A percentile compares a stretch with the other conserved stretches of the same genome.
Conservation (phyloP, 2,329 filamentous ascomycete species). For the Cladosporium sp. region DNA sequence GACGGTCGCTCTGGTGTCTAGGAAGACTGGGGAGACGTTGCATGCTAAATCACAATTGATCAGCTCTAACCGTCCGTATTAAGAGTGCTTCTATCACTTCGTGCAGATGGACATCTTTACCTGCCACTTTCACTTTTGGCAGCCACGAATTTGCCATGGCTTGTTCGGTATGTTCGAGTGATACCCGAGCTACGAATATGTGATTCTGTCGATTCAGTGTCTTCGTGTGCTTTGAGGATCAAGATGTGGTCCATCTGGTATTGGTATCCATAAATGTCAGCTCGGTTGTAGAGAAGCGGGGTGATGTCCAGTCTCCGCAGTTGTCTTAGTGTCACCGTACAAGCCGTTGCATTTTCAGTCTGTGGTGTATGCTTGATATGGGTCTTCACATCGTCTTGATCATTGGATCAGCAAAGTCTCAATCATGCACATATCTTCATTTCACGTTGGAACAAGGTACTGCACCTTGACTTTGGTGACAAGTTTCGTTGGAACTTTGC, state of each 20-base stretch:
- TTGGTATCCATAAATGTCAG: not conserved
- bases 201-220: not conserved
- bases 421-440: no score
- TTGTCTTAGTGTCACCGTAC: not conserved
- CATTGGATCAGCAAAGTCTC: no score
- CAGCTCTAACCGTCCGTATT: not conserved
- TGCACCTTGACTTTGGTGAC: no score
- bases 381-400: no score
- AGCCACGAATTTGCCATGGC: conserved; percentile 16
- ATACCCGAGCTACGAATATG: no score
- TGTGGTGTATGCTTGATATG: no score
- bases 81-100: not conserved
- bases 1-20: conserved; percentile 44
- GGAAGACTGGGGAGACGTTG: conserved; percentile 41
- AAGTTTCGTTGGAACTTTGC: no score
- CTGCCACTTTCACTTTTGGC: conserved; percentile 23
- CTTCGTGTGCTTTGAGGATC: not conserved
- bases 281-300: not conserved
- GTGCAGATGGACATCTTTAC: conserved; percentile 5
- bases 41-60: conserved; percentile 20
- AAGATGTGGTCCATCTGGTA: not conserved
- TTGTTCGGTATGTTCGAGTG: not conserved
- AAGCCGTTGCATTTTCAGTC: no score
- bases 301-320: not conserved
- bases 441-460: no score